Conservation (phyloP, 805 yeast genomes). For the Maudiozyma saulgeensis region DNA sequence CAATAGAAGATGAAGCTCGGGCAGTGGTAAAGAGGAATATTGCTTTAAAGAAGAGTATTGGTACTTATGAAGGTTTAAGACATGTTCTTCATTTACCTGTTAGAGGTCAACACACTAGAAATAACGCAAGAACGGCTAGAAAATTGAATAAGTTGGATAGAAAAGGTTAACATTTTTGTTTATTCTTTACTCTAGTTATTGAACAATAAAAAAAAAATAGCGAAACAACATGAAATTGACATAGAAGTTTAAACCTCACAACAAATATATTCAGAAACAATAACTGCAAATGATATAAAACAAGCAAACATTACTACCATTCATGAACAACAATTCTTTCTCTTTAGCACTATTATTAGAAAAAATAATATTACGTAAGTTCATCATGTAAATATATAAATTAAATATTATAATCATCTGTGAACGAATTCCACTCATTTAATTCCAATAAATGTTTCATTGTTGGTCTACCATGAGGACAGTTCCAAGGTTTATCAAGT, state of each 20-base stretch:
- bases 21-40: slow-evolving; percentile 73
- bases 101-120: slow-evolving; percentile 85
- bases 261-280: too few relatives aligned
- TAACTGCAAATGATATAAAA: too few relatives aligned
- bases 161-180: slow-evolving; percentile 28
- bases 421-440: slow-evolving; percentile 16
- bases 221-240: too few relatives aligned
- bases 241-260: too few relatives aligned
- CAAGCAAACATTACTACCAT: too few relatives aligned
- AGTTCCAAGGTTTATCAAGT: slow-evolving; percentile 89
- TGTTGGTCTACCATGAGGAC: slow-evolving; percentile 97
- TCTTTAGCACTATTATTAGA: too few relatives aligned
- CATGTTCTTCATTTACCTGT: slow-evolving; percentile 79
- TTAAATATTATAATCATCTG: slow-evolving; percentile 1
- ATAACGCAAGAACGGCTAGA: slow-evolving; percentile 84
- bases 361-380: neutral
- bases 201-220: too few relatives aligned
- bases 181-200: too few relatives aligned
- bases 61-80: slow-evolving; percentile 80
- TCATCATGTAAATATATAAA: neutral
- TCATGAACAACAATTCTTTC: too few relatives aligned
- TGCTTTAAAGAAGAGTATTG: slow-evolving; percentile 65
- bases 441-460: slow-evolving; percentile 74
- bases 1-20: slow-evolving; percentile 71
- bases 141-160: slow-evolving; percentile 72